phyloP scores from a whole-genome alignment of 2,329 filamentous ascomycete genomes.

The Fusarium torulosum region DNA sequence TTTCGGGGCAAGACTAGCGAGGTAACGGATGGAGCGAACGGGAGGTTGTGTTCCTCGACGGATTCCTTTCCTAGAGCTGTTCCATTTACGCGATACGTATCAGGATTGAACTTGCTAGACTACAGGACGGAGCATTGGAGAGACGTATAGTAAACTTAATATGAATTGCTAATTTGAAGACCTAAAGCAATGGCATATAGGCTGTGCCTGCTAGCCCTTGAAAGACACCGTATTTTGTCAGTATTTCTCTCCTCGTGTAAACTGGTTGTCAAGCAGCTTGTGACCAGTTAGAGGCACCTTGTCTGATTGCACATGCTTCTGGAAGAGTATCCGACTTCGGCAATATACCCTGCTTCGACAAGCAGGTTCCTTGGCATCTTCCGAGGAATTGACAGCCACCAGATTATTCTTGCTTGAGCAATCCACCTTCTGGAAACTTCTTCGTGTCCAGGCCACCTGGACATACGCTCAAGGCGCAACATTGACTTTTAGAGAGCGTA shows the following conservation, averaged over 20 bases:
- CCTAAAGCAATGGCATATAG: neutral
- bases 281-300: constrained; percentile 84
- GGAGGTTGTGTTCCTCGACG: constrained; percentile 23
- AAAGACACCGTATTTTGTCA: neutral
- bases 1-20: constrained; percentile 43
- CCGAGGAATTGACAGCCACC: constrained; percentile 73
- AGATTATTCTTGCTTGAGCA: constrained; percentile 78
- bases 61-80: constrained; percentile 20
- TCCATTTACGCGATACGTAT: constrained; percentile 1
- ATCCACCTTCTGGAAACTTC: constrained; percentile 82
- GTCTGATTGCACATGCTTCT: constrained; percentile 87
- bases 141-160: constrained; percentile 41
- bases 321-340: constrained; percentile 94
- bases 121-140: constrained; percentile 7
- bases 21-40: constrained; percentile 29
- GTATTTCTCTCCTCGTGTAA: constrained; percentile 47
- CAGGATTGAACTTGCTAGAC: constrained; percentile 30
- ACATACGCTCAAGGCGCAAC: constrained; percentile 58
- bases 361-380: constrained; percentile 76
- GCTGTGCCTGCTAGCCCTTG: neutral
- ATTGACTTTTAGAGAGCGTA: constrained; percentile 68
- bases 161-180: constrained; percentile 18
- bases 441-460: constrained; percentile 76
- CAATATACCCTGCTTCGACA: constrained; percentile 36
- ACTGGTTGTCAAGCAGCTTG: constrained; percentile 84